Percentiles rank a stretch among this genome's conserved stretches.
phyloP scores from a whole-genome alignment of 1,284 basidiomycete genomes.

The Cystobasidiaceae sp. region DNA sequence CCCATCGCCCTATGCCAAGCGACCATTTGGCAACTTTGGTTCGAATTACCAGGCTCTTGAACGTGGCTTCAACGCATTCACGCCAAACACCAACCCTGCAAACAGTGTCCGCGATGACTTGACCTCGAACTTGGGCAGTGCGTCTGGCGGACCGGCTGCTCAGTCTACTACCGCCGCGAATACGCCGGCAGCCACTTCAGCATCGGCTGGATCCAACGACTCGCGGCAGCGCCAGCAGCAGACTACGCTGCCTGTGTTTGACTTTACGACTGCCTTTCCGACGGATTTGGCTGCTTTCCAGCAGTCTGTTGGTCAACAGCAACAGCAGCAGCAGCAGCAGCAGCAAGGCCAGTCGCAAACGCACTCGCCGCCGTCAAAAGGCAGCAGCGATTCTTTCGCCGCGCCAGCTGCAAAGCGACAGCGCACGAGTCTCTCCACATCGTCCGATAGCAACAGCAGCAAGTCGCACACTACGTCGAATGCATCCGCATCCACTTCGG shows the following conservation, averaged over 20 bases:
- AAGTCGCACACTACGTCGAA: neutral
- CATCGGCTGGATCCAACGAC: neutral
- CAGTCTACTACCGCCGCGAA: neutral
- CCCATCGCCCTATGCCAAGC: constrained; percentile 28
- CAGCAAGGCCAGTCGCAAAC: neutral
- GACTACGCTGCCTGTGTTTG: constrained; percentile 9
- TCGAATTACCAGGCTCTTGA: constrained; percentile 14
- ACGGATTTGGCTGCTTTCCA: constrained; percentile 1
- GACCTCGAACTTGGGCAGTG: neutral
- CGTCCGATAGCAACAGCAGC: neutral
- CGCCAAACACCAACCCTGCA: neutral
- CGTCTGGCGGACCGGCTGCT: neutral
- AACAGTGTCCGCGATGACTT: neutral
- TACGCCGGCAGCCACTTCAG: neutral
- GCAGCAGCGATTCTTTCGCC: neutral
- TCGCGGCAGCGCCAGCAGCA: neutral
- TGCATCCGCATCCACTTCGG: neutral
- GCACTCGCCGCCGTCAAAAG: too few species aligned
- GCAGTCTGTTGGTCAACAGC: constrained; percentile 3
- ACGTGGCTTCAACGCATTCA: constrained; percentile 17
- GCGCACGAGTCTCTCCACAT: neutral
- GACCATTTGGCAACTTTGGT: constrained; percentile 22
- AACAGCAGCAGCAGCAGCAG: neutral
- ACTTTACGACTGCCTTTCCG: constrained; percentile 4
- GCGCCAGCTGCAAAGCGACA: constrained; percentile 1